Evolutionary conservation across 1,284 basidiomycete genomes (phyloP).

Genomic region (Ustilago shanxiensis): DNA sequence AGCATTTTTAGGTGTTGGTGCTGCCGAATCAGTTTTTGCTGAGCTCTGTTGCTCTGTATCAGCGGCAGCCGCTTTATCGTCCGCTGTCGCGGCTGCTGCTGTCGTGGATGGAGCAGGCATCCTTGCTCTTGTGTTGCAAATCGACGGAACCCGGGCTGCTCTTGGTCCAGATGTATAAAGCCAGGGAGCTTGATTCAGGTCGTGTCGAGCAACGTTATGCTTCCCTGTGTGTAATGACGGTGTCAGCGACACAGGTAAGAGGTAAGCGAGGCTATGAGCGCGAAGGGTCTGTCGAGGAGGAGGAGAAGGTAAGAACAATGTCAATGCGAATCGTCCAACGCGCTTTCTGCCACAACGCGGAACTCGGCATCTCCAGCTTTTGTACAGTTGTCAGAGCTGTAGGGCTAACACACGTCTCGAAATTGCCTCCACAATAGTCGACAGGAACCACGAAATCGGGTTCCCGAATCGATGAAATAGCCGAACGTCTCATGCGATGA

Average conservation of each 20-base stretch:
- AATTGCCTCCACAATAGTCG: background rate
- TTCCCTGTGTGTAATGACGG: too few relatives aligned
- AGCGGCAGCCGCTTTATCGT: conserved; percentile 28
- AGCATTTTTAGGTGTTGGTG: conserved; percentile 34
- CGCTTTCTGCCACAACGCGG: conserved; percentile 8
- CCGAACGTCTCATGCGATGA: conserved; percentile 9
- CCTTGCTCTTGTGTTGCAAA: background rate
- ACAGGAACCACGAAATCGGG: background rate
- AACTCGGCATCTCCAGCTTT: conserved; percentile 17
- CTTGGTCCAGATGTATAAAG: background rate
- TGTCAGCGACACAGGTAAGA: too few relatives aligned
- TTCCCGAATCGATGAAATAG: conserved; percentile 3
- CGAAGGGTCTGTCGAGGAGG: background rate
- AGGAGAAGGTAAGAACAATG: background rate
- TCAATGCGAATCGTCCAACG: conserved; percentile 9
- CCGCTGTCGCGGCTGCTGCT: conserved; percentile 21
- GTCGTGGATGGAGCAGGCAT: conserved; percentile 32
- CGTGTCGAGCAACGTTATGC: too few relatives aligned
- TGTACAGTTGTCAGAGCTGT: background rate
- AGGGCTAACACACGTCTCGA: background rate
- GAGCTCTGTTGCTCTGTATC: conserved; percentile 17
- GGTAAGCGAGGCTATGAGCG: background rate
- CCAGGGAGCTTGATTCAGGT: too few relatives aligned
- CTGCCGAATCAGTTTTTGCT: conserved; percentile 24
- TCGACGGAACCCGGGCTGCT: background rate